These are phyloP conservation scores for Petunia secreta DNA, from an alignment of 257 asterid species.

Conservation along the genomic window DNA sequence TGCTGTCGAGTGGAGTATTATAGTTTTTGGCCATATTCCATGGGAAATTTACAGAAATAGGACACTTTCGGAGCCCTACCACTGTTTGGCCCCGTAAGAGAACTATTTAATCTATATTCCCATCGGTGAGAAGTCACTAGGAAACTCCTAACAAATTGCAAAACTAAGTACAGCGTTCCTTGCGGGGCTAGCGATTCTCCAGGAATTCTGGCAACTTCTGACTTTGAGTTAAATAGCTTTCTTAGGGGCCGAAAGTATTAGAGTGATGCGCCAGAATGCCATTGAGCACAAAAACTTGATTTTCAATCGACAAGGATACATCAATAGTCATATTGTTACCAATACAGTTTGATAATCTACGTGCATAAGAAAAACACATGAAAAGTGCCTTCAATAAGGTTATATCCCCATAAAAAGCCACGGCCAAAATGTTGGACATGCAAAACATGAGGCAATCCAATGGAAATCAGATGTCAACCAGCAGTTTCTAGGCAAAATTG, in stretches of 20 bases:
- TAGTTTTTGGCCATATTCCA: background rate
- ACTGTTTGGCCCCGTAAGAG: too few species aligned
- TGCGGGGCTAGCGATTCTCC: too few species aligned
- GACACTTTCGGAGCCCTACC: too few species aligned
- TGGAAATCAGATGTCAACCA: constrained; percentile 34
- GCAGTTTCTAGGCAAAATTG: constrained; percentile 47
- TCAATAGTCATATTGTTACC: background rate
- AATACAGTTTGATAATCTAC: background rate
- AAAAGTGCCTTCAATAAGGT: background rate
- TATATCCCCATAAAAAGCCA: constrained; percentile 16
- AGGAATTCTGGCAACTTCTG: too few species aligned
- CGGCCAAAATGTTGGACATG: constrained; percentile 16
- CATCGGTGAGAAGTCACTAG: too few species aligned
- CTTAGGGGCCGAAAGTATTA: too few species aligned
- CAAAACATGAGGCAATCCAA: constrained; percentile 23
- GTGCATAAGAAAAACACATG: background rate
- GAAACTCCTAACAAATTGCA: too few species aligned
- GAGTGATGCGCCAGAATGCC: too few species aligned
- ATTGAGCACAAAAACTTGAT: background rate
- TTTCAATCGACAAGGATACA: background rate
- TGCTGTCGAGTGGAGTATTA: background rate
- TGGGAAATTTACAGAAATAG: too few species aligned
- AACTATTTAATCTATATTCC: too few species aligned
- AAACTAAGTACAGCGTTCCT: too few species aligned
- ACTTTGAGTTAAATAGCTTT: too few species aligned